Conservation (phyloP, 2,329 filamentous ascomycete species). For the Lasiodiplodia gonubiensis region DNA sequence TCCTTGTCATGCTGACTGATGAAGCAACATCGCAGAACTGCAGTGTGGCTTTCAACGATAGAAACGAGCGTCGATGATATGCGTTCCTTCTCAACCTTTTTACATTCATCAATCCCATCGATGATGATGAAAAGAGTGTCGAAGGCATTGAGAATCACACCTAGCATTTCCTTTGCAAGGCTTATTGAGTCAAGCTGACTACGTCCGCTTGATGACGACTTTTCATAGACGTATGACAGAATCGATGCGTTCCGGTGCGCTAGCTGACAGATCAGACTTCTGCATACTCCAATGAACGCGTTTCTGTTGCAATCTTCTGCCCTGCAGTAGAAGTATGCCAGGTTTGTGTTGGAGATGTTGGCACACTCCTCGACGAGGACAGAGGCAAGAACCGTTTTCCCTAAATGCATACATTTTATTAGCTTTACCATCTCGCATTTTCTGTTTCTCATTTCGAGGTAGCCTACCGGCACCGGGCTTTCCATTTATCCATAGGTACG, state of each 20-base stretch:
- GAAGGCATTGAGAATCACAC: slow-evolving; percentile 38
- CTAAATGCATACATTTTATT: slow-evolving; percentile 27
- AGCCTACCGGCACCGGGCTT: no score
- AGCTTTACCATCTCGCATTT: no score
- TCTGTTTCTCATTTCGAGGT: no score
- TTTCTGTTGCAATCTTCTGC: slow-evolving; percentile 35
- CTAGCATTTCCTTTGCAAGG: slow-evolving; percentile 40
- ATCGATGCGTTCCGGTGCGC: slow-evolving; percentile 31
- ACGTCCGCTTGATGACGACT: slow-evolving; percentile 33
- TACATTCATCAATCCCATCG: slow-evolving; percentile 54
- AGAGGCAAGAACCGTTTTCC: slow-evolving; percentile 53
- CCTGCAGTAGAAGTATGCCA: slow-evolving; percentile 51
- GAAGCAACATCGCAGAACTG: slow-evolving; percentile 37
- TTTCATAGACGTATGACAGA: slow-evolving; percentile 36
- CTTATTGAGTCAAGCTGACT: slow-evolving; percentile 37
- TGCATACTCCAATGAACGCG: slow-evolving; percentile 21
- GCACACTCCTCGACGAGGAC: slow-evolving; percentile 44
- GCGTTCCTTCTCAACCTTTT: slow-evolving; percentile 36
- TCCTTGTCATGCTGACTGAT: slow-evolving; percentile 41
- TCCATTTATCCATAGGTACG: no score
- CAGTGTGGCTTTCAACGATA: no score
- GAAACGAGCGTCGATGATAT: slow-evolving; percentile 15
- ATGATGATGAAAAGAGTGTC: slow-evolving; percentile 47
- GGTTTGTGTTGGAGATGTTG: slow-evolving; percentile 31
- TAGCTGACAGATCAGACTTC: slow-evolving; percentile 41